Evolutionary conservation across 148 eudicot genomes (phyloP), one percentile per base, ranked within the genome.

Genomic region (Diospyros kaki): DNA sequence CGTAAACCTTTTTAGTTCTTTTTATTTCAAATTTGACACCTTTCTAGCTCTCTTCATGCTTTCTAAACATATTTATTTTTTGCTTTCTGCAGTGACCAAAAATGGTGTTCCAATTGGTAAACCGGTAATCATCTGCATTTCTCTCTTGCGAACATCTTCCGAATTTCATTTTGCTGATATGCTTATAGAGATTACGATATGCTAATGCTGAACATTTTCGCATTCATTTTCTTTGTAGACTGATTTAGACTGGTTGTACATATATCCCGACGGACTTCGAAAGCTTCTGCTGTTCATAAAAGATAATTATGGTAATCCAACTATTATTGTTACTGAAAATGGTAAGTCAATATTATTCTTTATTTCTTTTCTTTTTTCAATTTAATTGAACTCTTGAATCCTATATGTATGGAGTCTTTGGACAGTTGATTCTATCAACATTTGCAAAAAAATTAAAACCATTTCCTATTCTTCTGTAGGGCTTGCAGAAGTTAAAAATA

Each of bases 311-410:
- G 56, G 62, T 52, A 75, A 66, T 66, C 77, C 77, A 55, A 45
- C 77, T 2, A 75, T 75, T 18, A 2, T 66, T 65, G 28, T 75
- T 44, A 75, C 77, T 15, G 77, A 75, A 39, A 75, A 75, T 55
- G 77, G 77, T 75, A 74, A 13, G 1, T 11, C 0, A 3, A 5
- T 64, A 51, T 44, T 14, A 15, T 11, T 9, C 4, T 10, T 48
- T 15, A 4, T 17, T 44, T 8, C 40, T 39, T 17, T 45, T 11
- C 0, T 10, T 51, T 73, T 9, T 12, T 63, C 28, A 41, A 5
- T 45, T 60, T 45, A 2, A 0, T n/a, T 5, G n/a, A 14, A 0
- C 3, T 14, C n/a, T 50, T 28, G 69, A 9, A 9, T 8, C 5
- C 12, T 45, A 18, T 3, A 1, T 6, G 18, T 15, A 28, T 28